A percentile compares a stretch with the other conserved stretches of the same genome.
phyloP scores from a whole-genome alignment of 83 land plant species.

The Isoetes engelmannii region DNA sequence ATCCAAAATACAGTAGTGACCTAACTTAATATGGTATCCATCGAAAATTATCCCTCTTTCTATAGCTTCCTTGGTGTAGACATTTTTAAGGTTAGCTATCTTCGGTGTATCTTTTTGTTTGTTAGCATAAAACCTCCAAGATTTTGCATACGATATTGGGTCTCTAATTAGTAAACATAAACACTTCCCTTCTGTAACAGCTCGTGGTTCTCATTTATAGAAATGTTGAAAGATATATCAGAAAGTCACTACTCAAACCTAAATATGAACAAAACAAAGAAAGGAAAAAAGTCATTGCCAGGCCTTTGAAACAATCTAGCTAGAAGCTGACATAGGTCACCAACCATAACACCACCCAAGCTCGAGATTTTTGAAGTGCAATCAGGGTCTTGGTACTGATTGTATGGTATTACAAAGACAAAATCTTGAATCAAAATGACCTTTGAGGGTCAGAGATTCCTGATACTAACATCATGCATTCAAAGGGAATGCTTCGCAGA shows the following conservation, averaged over 20 bases:
- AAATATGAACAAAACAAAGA: background rate
- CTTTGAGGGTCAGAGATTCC: no score
- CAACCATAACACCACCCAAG: slow-evolving; percentile 25
- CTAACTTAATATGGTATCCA: slow-evolving; percentile 20
- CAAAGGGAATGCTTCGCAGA: no score
- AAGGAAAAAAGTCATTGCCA: slow-evolving; percentile 3
- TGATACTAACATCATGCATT: no score
- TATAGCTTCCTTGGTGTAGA: slow-evolving; percentile 12
- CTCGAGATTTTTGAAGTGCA: slow-evolving; percentile 17
- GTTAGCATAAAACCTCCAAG: slow-evolving; percentile 16
- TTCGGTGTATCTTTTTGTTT: slow-evolving; percentile 4
- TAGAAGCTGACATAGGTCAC: slow-evolving; percentile 26
- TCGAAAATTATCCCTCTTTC: background rate
- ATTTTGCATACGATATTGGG: slow-evolving; percentile 31
- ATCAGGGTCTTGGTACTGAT: slow-evolving; percentile 27
- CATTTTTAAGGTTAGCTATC: background rate
- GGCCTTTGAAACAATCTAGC: slow-evolving; percentile 27
- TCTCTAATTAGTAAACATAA: slow-evolving; percentile 6
- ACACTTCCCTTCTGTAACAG: slow-evolving; percentile 21
- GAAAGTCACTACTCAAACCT: background rate
- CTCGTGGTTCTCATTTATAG: slow-evolving; percentile 22
- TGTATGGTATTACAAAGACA: background rate
- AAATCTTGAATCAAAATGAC: background rate
- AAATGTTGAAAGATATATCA: slow-evolving; percentile 1
- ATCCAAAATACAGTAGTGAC: slow-evolving; percentile 23